Percentiles rank a stretch among this genome's conserved stretches.
Conservation (phyloP, 2,329 filamentous ascomycete genomes). For the Diaporthe sp. region DNA sequence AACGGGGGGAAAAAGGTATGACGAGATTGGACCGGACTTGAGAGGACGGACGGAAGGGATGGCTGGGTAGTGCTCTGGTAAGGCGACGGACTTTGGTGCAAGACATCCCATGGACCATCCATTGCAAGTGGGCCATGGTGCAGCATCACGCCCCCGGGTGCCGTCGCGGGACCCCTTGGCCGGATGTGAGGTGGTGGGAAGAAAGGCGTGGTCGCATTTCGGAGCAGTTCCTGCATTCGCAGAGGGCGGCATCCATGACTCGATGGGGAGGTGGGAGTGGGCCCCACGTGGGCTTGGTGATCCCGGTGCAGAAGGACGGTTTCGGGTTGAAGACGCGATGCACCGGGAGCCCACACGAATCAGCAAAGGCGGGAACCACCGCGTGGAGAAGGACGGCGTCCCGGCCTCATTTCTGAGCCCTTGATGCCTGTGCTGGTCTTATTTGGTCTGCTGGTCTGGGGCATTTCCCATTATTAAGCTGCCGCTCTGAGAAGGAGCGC, state of each 20-base stretch:
- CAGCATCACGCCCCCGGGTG: background rate
- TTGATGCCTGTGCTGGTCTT: background rate
- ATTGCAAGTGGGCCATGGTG: conserved; percentile 5
- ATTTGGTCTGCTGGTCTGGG: too few relatives aligned
- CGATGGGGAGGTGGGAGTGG: conserved; percentile 7
- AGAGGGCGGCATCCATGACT: conserved; percentile 21
- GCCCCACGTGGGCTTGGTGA: conserved; percentile 24
- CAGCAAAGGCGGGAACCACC: conserved; percentile 4
- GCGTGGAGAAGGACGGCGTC: background rate
- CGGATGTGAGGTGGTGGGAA: background rate
- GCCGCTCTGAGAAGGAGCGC: background rate
- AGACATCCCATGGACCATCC: background rate
- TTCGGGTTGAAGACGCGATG: conserved; percentile 15
- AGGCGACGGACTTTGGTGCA: background rate
- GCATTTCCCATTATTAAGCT: background rate
- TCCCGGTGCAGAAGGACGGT: conserved; percentile 14
- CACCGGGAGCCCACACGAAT: conserved; percentile 12
- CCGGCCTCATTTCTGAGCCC: conserved; percentile 1
- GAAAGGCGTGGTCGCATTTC: conserved; percentile 21
- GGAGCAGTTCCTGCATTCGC: conserved; percentile 25
- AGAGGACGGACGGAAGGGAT: background rate
- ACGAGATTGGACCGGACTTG: background rate
- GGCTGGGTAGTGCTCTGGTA: background rate
- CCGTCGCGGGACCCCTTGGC: conserved; percentile 15
- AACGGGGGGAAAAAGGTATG: background rate